phyloP scores from a whole-genome alignment of 768 basidiomycete species.

The Suillus sp. region DNA sequence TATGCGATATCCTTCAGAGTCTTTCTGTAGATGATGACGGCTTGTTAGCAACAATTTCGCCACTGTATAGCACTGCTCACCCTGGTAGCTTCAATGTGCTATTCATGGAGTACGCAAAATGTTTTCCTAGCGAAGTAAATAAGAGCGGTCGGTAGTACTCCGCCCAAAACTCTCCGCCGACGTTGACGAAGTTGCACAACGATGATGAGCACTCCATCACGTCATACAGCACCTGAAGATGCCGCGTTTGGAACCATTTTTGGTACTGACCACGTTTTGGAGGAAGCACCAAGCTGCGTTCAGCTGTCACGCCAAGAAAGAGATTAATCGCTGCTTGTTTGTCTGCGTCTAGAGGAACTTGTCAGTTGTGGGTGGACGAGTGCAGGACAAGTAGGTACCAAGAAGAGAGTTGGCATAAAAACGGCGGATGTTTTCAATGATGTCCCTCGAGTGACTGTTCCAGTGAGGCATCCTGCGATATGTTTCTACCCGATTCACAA shows the following conservation, averaged over 20 bases:
- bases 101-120: conserved; percentile 93
- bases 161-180: conserved; percentile 77
- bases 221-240: conserved; percentile 69
- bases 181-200: conserved; percentile 60
- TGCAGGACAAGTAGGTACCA: conserved; percentile 44
- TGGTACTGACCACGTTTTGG: conserved; percentile 73
- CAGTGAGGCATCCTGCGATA: conserved; percentile 95
- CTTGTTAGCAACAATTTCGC: not conserved
- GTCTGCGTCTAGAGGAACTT: conserved; percentile 70
- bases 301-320: conserved; percentile 77
- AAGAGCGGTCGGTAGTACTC: conserved; percentile 86
- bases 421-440: conserved; percentile 91
- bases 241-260: conserved; percentile 79
- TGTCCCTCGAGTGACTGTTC: conserved; percentile 96
- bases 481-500: conserved; percentile 95
- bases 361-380: conserved; percentile 11
- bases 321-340: conserved; percentile 97
- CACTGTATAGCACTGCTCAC: conserved; percentile 40
- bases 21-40: conserved; percentile 48
- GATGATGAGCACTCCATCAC: conserved; percentile 64
- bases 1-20: conserved; percentile 64
- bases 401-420: conserved; percentile 95
- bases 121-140: conserved; percentile 84
- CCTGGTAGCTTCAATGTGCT: conserved; percentile 82
- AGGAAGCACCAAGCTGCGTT: conserved; percentile 48